Evolutionary conservation across 768 basidiomycete genomes (phyloP).

Genomic region (Steccherinum ochraceum): DNA sequence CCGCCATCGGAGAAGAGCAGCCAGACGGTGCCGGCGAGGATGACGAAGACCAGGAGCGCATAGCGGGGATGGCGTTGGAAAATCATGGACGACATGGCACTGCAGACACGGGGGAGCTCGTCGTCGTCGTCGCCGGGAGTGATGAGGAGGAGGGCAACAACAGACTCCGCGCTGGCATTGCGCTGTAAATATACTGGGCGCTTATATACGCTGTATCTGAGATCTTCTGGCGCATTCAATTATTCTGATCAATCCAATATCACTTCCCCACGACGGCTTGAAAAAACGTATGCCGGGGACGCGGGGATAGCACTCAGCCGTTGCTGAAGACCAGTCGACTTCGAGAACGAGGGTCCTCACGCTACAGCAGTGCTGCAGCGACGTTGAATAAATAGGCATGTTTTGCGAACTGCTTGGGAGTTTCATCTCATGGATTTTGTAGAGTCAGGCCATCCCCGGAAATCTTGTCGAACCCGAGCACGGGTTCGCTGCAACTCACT

Average conservation of each 20-base stretch:
- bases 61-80: constrained; percentile 9
- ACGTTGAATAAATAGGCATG: too few relatives aligned
- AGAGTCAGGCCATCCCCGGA: too few relatives aligned
- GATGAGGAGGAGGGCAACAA: background rate
- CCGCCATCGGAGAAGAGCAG: constrained; percentile 2
- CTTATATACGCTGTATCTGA: background rate
- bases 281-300: too few relatives aligned
- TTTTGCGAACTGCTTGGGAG: too few relatives aligned
- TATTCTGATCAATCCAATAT: background rate
- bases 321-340: too few relatives aligned
- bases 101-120: background rate
- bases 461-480: too few relatives aligned
- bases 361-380: too few relatives aligned
- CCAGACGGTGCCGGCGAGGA: constrained; percentile 9
- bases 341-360: too few relatives aligned
- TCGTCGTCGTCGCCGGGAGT: background rate
- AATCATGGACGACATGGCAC: background rate
- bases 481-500: too few relatives aligned
- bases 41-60: constrained; percentile 1
- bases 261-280: too few relatives aligned
- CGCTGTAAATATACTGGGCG: background rate
- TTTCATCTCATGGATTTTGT: too few relatives aligned
- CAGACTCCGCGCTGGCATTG: background rate
- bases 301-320: too few relatives aligned
- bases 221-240: background rate